Conservation (phyloP, 192 early-diverging fungal genomes). For the Rhizophagus sp. region DNA sequence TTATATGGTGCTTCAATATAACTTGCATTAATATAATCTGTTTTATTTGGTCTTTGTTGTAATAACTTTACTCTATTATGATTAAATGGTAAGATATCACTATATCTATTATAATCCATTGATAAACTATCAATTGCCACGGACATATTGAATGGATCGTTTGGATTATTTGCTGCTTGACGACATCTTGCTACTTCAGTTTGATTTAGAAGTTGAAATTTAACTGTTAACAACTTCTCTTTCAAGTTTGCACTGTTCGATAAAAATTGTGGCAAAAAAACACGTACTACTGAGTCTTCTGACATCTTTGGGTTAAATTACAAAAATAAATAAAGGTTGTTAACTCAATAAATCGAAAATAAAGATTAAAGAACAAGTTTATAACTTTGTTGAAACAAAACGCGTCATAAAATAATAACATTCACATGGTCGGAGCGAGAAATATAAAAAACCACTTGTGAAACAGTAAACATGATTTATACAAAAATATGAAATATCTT, state of each 20-base stretch:
- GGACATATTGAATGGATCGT: slow-evolving; percentile 1
- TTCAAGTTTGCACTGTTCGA: neutral
- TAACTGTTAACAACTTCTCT: neutral
- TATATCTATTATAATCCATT: slow-evolving; percentile 36
- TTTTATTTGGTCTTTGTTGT: slow-evolving; percentile 33
- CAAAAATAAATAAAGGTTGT: neutral
- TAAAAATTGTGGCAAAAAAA: slow-evolving; percentile 17
- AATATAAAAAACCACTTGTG: too few relatives aligned
- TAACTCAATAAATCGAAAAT: too few relatives aligned
- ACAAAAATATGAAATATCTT: too few relatives aligned
- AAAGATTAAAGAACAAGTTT: too few relatives aligned
- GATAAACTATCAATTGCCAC: neutral
- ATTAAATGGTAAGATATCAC: slow-evolving; percentile 41
- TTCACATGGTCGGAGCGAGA: too few relatives aligned
- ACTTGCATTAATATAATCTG: slow-evolving; percentile 86
- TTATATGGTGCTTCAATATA: slow-evolving; percentile 53
- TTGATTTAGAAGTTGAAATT: neutral
- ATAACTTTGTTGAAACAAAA: too few relatives aligned
- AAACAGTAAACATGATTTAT: too few relatives aligned
- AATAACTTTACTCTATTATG: slow-evolving; percentile 25
- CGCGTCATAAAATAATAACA: too few relatives aligned
- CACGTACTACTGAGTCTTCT: neutral
- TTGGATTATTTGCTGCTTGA: neutral
- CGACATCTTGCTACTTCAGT: neutral
- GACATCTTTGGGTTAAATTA: neutral